Base-by-base conservation (phyloP, 495 filamentous ascomycete genomes). In the Immersiella caudata region DNA sequence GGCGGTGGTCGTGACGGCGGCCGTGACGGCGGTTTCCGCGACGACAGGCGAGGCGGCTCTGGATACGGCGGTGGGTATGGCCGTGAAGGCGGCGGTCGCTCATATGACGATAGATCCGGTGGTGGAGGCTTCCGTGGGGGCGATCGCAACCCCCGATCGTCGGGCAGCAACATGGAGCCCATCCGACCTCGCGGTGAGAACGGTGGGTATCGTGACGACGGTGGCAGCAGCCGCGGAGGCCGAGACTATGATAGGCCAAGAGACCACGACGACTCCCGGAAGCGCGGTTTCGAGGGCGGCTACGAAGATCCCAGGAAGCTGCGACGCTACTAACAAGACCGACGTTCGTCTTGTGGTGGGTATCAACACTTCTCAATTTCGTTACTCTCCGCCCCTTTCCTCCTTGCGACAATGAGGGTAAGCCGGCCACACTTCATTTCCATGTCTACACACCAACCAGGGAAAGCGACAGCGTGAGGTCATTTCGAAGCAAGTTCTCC, bases 301-400 rank as follows among this genome's bases (percentile, higher is more conserved):
- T 88, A 92, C 75, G 91, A 94, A 71, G 91, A 95, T 76, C 87
- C 90, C 46, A 87, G 93, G 64, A 90, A 88, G 74, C 85, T 92
- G 73, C 87, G 91, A 77, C 89, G 91, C 73, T 93, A 94, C 81
- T 93, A 75, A 78, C 66, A 72, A 65, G 68, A 72, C 66, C 56
- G 11, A 8, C 55, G 70, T n/a, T n/a, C 20, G 69, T 73, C 71
- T 76, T 73, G 79, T 80, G 78, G 79, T 82, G 80, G 81, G 81
- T 82, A 79, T 73, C 69, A 67, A 54, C 46, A 33, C 62, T 57
- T 78, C 68, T 76, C 65, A 73, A 68, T 79, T 72, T 74, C 75
- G 67, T 78, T 68, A 62, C 70, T 62, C 68, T 63, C 72, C 67
- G 72, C 67, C 64, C 58, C 51, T 71, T 21, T 71, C 65, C 79